Evolutionary conservation across 2,329 filamentous ascomycete species (phyloP).

Genomic region (Penicillium italicum): DNA sequence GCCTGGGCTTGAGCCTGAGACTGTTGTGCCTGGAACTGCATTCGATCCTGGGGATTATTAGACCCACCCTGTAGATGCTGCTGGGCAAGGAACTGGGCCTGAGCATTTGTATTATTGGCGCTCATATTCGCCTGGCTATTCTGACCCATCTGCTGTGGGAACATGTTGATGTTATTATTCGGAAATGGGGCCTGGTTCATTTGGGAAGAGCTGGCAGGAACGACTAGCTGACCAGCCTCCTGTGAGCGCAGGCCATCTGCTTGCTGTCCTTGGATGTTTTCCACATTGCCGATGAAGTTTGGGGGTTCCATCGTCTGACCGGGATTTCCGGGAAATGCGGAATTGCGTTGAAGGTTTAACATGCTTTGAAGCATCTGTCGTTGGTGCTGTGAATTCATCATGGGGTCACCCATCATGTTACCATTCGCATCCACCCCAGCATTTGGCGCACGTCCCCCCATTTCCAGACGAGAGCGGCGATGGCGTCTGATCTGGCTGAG

Average conservation of each 20-base stretch:
- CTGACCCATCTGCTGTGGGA: conserved; percentile 43
- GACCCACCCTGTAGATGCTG: conserved; percentile 44
- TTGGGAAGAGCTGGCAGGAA: conserved; percentile 59
- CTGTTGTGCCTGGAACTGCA: conserved; percentile 36
- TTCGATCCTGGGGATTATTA: conserved; percentile 43
- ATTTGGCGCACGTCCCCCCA: conserved; percentile 31
- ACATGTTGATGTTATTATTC: conserved; percentile 38
- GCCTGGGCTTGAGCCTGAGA: conserved; percentile 37
- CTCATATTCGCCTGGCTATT: conserved; percentile 37
- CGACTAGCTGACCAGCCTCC: conserved; percentile 60
- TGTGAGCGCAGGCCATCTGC: conserved; percentile 59
- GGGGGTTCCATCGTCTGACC: conserved; percentile 32
- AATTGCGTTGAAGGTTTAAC: conserved; percentile 40
- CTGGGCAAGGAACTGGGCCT: conserved; percentile 31
- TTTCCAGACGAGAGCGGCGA: conserved; percentile 32
- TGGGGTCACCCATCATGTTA: conserved; percentile 36
- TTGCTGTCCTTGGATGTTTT: conserved; percentile 59
- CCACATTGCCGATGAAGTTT: conserved; percentile 46
- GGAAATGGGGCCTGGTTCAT: conserved; percentile 43
- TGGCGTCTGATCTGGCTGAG: conserved; percentile 41
- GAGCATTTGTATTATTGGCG: conserved; percentile 38
- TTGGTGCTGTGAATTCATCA: conserved; percentile 38
- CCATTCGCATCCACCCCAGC: conserved; percentile 29
- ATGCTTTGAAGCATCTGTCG: conserved; percentile 43
- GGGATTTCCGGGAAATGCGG: conserved; percentile 32